phyloP scores from a whole-genome alignment of 2,329 filamentous ascomycete species.

The Biscogniauxia mediterranea region DNA sequence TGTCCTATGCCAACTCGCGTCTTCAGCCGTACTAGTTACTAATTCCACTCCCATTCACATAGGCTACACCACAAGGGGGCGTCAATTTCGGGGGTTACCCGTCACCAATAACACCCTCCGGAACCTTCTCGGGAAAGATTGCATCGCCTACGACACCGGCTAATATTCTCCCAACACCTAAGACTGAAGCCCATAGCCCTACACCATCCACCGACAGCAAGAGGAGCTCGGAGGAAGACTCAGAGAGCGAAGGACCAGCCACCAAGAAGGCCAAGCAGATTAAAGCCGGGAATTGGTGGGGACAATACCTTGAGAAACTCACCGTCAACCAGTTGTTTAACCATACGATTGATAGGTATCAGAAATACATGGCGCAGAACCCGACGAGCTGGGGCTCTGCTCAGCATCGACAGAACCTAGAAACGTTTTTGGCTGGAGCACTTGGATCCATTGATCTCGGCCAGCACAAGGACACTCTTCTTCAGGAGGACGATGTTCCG shows the following conservation, averaged over 20 bases:
- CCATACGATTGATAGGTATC: neutral
- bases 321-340: neutral
- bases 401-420: neutral
- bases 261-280: neutral
- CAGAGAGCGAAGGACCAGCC: neutral
- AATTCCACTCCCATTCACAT: neutral
- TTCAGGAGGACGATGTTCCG: neutral
- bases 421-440: neutral
- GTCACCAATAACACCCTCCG: too few species aligned
- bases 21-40: neutral
- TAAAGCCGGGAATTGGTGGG: neutral
- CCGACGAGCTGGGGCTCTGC: neutral
- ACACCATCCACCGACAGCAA: neutral
- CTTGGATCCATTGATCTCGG: neutral
- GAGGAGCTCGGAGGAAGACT: neutral
- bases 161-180: too few species aligned
- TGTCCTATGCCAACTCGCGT: neutral
- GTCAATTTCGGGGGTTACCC: too few species aligned
- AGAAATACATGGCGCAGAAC: neutral
- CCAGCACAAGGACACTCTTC: neutral
- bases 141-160: too few species aligned
- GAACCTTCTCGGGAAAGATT: too few species aligned
- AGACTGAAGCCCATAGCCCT: neutral
- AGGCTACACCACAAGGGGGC: neutral
- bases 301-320: neutral